These are phyloP conservation scores for Aspergillus mulundensis DNA, from an alignment of 495 filamentous ascomycete genomes.

Conservation along the genomic window DNA sequence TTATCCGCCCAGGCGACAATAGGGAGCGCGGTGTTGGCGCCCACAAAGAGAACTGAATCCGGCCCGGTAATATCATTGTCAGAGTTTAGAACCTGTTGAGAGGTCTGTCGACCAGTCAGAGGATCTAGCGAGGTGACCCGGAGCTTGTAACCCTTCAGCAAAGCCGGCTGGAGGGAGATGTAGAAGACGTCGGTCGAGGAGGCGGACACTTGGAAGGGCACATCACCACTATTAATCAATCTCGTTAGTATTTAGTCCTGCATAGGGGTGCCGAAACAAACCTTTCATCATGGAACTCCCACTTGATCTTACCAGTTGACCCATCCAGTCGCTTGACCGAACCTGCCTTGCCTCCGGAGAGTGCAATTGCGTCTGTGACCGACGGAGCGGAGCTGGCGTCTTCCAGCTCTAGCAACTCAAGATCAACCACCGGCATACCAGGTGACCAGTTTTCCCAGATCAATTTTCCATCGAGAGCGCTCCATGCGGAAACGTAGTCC, in stretches of 20 bases:
- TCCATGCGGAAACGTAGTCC: slow-evolving; percentile 71
- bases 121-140: slow-evolving; percentile 70
- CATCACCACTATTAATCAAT: slow-evolving; percentile 48
- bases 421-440: slow-evolving; percentile 58
- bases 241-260: slow-evolving; percentile 6
- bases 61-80: slow-evolving; percentile 66
- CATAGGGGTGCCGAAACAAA: slow-evolving; percentile 15
- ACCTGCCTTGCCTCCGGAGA: slow-evolving; percentile 56
- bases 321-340: slow-evolving; percentile 68
- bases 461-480: slow-evolving; percentile 72
- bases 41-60: slow-evolving; percentile 73
- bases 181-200: slow-evolving; percentile 71
- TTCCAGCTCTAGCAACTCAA: slow-evolving; percentile 74
- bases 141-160: slow-evolving; percentile 64
- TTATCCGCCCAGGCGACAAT: slow-evolving; percentile 81
- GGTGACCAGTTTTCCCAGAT: slow-evolving; percentile 61
- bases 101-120: slow-evolving; percentile 60
- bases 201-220: slow-evolving; percentile 74
- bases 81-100: slow-evolving; percentile 62
- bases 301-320: slow-evolving; percentile 66
- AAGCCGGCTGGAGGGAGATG: slow-evolving; percentile 66
- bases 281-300: slow-evolving; percentile 69
- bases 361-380: slow-evolving; percentile 64
- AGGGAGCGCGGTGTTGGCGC: slow-evolving; percentile 76
- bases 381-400: slow-evolving; percentile 44